Percentiles rank a stretch among this genome's conserved stretches.
Evolutionary conservation across 805 yeast species (phyloP).

Genomic region (Cyberlindnera xylosilytica): DNA sequence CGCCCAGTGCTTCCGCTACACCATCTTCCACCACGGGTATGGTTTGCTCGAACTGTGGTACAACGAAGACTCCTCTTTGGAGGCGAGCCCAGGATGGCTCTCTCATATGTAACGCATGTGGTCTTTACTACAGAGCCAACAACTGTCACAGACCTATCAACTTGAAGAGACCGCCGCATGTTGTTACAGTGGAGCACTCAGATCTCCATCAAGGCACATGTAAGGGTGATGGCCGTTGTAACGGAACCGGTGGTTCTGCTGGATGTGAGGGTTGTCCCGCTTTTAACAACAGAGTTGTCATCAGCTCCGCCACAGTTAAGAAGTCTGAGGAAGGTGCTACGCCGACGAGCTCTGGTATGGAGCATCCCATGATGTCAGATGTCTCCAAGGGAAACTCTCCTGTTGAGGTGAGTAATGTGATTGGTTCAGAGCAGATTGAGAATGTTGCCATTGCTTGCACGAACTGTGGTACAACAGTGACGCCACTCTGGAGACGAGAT

Average conservation of each 20-base stretch:
- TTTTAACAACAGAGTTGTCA: conserved; percentile 62
- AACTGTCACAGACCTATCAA: conserved; percentile 90
- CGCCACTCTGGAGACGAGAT: conserved; percentile 86
- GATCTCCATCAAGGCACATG: conserved; percentile 27
- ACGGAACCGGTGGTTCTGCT: conserved; percentile 81
- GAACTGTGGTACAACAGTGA: conserved; percentile 80
- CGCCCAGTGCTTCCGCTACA: conserved; percentile 4
- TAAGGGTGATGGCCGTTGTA: conserved; percentile 54
- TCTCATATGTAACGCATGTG: conserved; percentile 94
- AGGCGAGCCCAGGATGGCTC: conserved; percentile 85
- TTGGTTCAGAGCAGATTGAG: conserved; percentile 31
- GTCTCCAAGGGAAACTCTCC: conserved; percentile 3
- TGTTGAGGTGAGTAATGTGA: conserved; percentile 17
- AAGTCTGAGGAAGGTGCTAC: conserved; percentile 4
- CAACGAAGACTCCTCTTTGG: conserved; percentile 92
- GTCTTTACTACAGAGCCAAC: conserved; percentile 82
- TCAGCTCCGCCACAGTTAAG: conserved; percentile 19
- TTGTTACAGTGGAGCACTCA: conserved; percentile 66
- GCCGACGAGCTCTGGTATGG: neutral
- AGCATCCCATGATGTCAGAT: neutral
- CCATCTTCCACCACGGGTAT: conserved; percentile 13
- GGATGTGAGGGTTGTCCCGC: conserved; percentile 87
- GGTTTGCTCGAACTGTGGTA: conserved; percentile 79
- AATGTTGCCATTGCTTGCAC: conserved; percentile 71
- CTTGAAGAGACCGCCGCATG: conserved; percentile 71